These are phyloP conservation scores for Cyclotella baltica DNA, from an alignment of 108 stramenopile genomes.

Conservation along the genomic window DNA sequence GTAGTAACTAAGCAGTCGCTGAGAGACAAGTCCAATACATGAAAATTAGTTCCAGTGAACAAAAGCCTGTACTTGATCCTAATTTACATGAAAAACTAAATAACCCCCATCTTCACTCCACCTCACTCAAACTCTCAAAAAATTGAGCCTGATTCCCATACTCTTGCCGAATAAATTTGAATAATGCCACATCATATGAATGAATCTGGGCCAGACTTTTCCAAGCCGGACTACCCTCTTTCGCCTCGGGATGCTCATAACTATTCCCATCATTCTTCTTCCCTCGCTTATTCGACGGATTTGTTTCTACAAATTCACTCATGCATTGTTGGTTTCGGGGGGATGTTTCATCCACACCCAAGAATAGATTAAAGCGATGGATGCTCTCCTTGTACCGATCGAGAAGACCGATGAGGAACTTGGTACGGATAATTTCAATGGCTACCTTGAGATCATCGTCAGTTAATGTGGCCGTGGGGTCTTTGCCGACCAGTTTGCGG, in stretches of 20 bases:
- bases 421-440: conserved; percentile 51
- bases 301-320: conserved; percentile 21
- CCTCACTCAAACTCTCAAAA: conserved; percentile 13
- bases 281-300: conserved; percentile 12
- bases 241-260: conserved; percentile 38
- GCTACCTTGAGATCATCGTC: conserved; percentile 48
- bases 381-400: conserved; percentile 47
- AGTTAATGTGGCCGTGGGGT: conserved; percentile 13
- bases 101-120: conserved; percentile 1
- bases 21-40: no score
- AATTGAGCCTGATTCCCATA: conserved; percentile 27
- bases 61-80: no score
- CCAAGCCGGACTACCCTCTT: conserved; percentile 37
- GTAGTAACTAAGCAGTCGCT: no score
- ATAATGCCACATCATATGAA: conserved; percentile 35
- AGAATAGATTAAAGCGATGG: conserved; percentile 47
- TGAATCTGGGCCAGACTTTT: conserved; percentile 29
- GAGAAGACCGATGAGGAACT: conserved; percentile 47
- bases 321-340: conserved; percentile 29
- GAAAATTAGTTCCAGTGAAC: no score
- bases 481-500: conserved; percentile 41
- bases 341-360: conserved; percentile 40
- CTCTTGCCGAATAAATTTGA: conserved; percentile 19
- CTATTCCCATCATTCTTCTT: conserved; percentile 41
- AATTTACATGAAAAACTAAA: no score